phyloP scores from a whole-genome alignment of 2,329 filamentous ascomycete species.

The Plenodomus biglobosus region DNA sequence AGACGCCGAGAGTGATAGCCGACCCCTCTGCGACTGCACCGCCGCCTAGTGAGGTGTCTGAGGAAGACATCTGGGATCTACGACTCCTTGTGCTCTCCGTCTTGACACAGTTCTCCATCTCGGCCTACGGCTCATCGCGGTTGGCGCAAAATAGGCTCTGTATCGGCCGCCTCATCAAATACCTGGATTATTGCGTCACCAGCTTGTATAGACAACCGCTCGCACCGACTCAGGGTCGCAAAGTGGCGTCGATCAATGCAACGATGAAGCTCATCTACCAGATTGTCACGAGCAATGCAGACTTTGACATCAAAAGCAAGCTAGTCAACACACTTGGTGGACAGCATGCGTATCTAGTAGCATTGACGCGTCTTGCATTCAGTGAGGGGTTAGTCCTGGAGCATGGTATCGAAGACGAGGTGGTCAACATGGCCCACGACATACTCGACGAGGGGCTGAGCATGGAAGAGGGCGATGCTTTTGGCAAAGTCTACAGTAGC shows the following conservation, averaged over 20 bases:
- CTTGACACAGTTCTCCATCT: conserved; percentile 61
- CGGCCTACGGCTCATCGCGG: conserved; percentile 61
- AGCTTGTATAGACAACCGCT: conserved; percentile 53
- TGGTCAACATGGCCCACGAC: conserved; percentile 77
- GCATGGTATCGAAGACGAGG: conserved; percentile 72
- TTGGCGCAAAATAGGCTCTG: conserved; percentile 69
- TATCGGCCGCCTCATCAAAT: conserved; percentile 73
- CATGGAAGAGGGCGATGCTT: conserved; percentile 71
- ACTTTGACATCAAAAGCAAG: conserved; percentile 70
- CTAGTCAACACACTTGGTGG: conserved; percentile 69
- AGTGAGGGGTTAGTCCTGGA: conserved; percentile 78
- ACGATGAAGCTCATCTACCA: conserved; percentile 63
- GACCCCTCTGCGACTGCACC: conserved; percentile 17
- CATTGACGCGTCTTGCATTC: conserved; percentile 81
- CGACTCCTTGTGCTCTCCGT: conserved; percentile 51
- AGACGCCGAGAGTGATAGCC: conserved; percentile 49
- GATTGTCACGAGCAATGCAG: conserved; percentile 62
- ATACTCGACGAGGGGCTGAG: conserved; percentile 79
- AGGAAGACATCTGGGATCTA: conserved; percentile 48
- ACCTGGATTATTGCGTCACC: conserved; percentile 72
- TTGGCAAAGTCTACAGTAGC: conserved; percentile 50
- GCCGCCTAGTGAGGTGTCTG: conserved; percentile 4
- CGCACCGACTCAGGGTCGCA: conserved; percentile 42
- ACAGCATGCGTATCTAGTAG: conserved; percentile 78
- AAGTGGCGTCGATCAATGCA: conserved; percentile 58